phyloP scores from a whole-genome alignment of 768 basidiomycete genomes.

The Leucosporidium yakuticum region DNA sequence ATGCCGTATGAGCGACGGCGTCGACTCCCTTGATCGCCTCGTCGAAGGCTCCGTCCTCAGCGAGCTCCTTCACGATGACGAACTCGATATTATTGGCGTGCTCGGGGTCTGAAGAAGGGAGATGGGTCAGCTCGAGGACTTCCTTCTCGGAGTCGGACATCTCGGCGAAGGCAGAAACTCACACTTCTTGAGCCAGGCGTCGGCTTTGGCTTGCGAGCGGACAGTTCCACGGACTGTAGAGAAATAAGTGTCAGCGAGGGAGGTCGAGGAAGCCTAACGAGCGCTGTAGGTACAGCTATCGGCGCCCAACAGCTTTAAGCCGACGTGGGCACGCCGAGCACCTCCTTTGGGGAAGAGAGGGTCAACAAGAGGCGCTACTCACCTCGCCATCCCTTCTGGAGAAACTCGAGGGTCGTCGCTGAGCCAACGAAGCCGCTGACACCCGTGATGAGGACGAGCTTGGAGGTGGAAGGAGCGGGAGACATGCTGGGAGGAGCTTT shows the following conservation, averaged over 20 bases:
- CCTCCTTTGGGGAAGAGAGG: not conserved
- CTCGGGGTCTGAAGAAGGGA: not conserved
- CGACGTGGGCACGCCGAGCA: too few species aligned
- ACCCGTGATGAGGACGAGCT: slow-evolving; percentile 9
- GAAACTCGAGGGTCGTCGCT: slow-evolving; percentile 2
- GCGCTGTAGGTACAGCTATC: too few species aligned
- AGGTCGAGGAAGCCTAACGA: too few species aligned
- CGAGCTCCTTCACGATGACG: slow-evolving; percentile 13
- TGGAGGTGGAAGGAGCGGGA: too few species aligned
- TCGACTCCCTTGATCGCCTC: slow-evolving; percentile 16
- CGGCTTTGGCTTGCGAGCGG: slow-evolving; percentile 9
- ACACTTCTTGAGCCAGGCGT: slow-evolving; percentile 7
- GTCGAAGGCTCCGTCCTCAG: slow-evolving; percentile 14
- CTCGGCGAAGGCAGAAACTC: not conserved
- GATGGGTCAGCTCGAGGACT: not conserved
- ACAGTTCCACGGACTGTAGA: slow-evolving; percentile 12
- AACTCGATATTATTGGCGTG: slow-evolving; percentile 6
- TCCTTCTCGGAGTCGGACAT: not conserved
- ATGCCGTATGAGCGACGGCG: slow-evolving; percentile 12
- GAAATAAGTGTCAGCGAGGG: not conserved
- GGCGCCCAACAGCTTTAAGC: too few species aligned
- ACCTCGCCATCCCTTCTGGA: slow-evolving; percentile 8
- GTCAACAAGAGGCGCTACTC: not conserved
- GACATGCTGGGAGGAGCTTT: too few species aligned
- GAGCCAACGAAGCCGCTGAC: slow-evolving; percentile 8